phyloP scores from a whole-genome alignment of 1,139 yeast genomes.

The Protomyces pachydermus region DNA sequence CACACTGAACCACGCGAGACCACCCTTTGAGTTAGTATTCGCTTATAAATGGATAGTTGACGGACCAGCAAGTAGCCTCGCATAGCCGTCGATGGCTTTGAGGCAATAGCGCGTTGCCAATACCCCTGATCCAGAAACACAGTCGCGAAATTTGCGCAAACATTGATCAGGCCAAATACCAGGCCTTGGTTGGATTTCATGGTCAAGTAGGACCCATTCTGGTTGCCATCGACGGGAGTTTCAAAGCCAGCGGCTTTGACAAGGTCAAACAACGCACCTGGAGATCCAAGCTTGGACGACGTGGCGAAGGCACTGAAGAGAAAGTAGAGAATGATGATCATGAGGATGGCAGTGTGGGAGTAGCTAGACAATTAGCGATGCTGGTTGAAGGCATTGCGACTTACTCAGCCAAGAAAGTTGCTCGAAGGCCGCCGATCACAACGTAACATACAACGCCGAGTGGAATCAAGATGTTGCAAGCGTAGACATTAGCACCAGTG shows the following conservation, averaged over 20 bases:
- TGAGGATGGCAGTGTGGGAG: constrained; percentile 45
- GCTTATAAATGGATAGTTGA: no score
- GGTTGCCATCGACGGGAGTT: constrained; percentile 45
- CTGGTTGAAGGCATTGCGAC: neutral
- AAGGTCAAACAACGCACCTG: constrained; percentile 48
- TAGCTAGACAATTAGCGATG: constrained; percentile 34
- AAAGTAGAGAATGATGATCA: constrained; percentile 44
- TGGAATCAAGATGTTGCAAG: constrained; percentile 43
- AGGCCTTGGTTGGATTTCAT: constrained; percentile 47
- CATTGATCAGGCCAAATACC: constrained; percentile 39
- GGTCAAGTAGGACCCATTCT: constrained; percentile 48
- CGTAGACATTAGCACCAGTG: constrained; percentile 43
- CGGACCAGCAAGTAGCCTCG: constrained; percentile 42
- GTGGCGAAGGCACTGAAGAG: constrained; percentile 40
- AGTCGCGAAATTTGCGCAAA: constrained; percentile 33
- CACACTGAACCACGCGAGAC: constrained; percentile 44
- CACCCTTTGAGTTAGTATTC: constrained; percentile 29
- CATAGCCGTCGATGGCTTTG: constrained; percentile 41
- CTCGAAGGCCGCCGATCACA: constrained; percentile 47
- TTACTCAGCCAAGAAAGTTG: constrained; percentile 46
- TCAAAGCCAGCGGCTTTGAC: constrained; percentile 39
- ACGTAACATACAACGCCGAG: constrained; percentile 45
- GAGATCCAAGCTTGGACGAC: constrained; percentile 47
- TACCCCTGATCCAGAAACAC: constrained; percentile 1
- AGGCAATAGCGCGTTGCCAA: constrained; percentile 45